A percentile compares a stretch with the other conserved stretches of the same genome.
These are phyloP conservation scores for Camptophora hylomeconis DNA, from an alignment of 2,329 filamentous ascomycete genomes.

Conservation along the genomic window DNA sequence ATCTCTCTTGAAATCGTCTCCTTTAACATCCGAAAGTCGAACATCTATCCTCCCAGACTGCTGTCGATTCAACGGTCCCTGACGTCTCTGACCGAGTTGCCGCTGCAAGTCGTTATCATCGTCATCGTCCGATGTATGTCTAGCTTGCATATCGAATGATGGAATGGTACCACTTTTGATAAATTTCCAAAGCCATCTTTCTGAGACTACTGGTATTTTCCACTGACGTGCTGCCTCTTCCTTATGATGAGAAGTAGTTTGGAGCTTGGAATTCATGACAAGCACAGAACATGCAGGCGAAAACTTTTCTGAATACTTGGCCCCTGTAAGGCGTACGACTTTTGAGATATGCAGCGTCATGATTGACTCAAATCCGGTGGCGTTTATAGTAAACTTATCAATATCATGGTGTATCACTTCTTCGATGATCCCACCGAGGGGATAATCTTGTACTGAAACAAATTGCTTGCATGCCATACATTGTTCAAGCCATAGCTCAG, in stretches of 20 bases:
- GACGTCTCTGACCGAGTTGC: too few relatives aligned
- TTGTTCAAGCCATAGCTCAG: slow-evolving; percentile 86
- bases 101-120: slow-evolving; percentile 9
- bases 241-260: slow-evolving; percentile 37
- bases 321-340: slow-evolving; percentile 62
- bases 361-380: slow-evolving; percentile 69
- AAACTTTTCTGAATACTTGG: slow-evolving; percentile 66
- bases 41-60: too few relatives aligned
- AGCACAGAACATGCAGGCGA: slow-evolving; percentile 61
- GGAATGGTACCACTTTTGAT: slow-evolving; percentile 42
- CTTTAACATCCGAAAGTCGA: too few relatives aligned
- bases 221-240: slow-evolving; percentile 61
- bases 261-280: slow-evolving; percentile 56
- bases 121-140: slow-evolving; percentile 12
- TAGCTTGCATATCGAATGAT: slow-evolving; percentile 24
- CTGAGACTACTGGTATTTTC: slow-evolving; percentile 66
- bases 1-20: too few relatives aligned
- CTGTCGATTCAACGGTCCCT: too few relatives aligned
- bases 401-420: slow-evolving; percentile 58
- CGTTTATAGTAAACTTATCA: slow-evolving; percentile 57
- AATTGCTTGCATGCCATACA: slow-evolving; percentile 68
- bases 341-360: slow-evolving; percentile 77
- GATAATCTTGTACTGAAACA: slow-evolving; percentile 54
- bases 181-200: slow-evolving; percentile 76
- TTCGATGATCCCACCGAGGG: slow-evolving; percentile 65